Evolutionary conservation across 352 stramenopile genomes (phyloP), one percentile per base, ranked within the genome.

Genomic region (Globisporangium ultimum): DNA sequence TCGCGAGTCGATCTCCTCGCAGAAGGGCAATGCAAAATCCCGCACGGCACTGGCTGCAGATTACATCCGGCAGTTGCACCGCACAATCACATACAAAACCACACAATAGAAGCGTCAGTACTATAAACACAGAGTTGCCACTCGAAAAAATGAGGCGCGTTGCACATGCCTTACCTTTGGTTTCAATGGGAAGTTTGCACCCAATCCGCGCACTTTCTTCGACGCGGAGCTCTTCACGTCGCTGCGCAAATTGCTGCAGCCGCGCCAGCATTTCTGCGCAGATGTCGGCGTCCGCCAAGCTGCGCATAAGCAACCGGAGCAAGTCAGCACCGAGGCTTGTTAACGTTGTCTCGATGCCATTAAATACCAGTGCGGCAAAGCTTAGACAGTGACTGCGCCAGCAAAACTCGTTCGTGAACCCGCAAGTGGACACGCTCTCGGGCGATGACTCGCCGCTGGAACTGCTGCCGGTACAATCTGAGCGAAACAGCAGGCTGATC

Each of bases 11-110:
- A 72, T 78, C 34, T 83, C 77, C 53, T 89, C 77, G 48, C 81
- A 80, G 38, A 91, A 91, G 2, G 79, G 79, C 6, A 89, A 61
- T 10, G 76, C 66, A 47, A 84, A 88, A 55, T 89, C 74, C 17
- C 62, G 68, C 13, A 80, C 75, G 0, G 68, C 57, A 21, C 66
- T 85, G 10, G 65, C 77, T 68, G 24, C 24, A 28, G 24, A 5
- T 5, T 5, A 28, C 24, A 28, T 28, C 24, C 24, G 24, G 24
- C 5, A 28, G 24, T 28, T 28, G 46, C 20, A 56, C 11, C 14
- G 5, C 3, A 13, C 3, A 2, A 24, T 43, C 11, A 48, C 21
- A 56, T 5, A 60, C 11, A 15, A 2, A 59, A 42, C 28, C n/a
- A 34, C 17, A 64, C 38, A 48, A n/a, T 17, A 14, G 21, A 53